phyloP scores from a whole-genome alignment of 768 basidiomycete species.

The Phanerochaete sordida region DNA sequence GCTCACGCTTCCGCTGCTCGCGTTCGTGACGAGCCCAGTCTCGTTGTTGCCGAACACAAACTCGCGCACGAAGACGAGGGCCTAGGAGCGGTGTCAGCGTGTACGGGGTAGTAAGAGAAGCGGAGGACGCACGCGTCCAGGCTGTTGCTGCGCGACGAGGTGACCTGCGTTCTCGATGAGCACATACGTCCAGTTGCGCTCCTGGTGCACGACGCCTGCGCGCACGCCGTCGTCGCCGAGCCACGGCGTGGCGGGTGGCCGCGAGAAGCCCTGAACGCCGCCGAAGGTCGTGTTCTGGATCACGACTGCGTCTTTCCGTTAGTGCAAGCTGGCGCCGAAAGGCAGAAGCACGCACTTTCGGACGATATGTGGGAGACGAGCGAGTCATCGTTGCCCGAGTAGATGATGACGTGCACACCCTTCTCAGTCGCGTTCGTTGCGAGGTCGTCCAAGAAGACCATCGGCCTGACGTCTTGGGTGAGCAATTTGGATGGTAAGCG shows the following conservation, averaged over 20 bases:
- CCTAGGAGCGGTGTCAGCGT: conserved; percentile 34
- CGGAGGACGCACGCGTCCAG: conserved; percentile 38
- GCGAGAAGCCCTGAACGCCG: conserved; percentile 71
- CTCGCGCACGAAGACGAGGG: conserved; percentile 60
- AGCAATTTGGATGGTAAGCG: no score
- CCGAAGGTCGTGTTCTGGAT: conserved; percentile 75
- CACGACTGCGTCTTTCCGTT: conserved; percentile 17
- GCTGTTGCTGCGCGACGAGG: conserved; percentile 33
- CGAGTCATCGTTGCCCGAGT: conserved; percentile 67
- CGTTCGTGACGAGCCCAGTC: conserved; percentile 37
- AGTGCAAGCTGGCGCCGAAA: neutral
- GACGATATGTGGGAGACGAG: conserved; percentile 60
- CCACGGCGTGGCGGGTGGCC: conserved; percentile 68
- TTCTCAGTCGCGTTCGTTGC: conserved; percentile 58
- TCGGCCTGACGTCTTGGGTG: conserved; percentile 38
- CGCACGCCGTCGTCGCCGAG: conserved; percentile 52
- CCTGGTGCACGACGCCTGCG: conserved; percentile 72
- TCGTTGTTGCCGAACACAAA: conserved; percentile 62
- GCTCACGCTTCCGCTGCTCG: conserved; percentile 16
- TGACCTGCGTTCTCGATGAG: conserved; percentile 39
- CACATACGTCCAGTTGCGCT: conserved; percentile 51
- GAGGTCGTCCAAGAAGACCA: conserved; percentile 60
- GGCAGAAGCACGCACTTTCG: conserved; percentile 40
- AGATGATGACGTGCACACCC: conserved; percentile 51
- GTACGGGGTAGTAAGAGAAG: conserved; percentile 20